Evolutionary conservation across 73 alveolate genomes (phyloP).

Genomic region (Paramecium tetraurelia): DNA sequence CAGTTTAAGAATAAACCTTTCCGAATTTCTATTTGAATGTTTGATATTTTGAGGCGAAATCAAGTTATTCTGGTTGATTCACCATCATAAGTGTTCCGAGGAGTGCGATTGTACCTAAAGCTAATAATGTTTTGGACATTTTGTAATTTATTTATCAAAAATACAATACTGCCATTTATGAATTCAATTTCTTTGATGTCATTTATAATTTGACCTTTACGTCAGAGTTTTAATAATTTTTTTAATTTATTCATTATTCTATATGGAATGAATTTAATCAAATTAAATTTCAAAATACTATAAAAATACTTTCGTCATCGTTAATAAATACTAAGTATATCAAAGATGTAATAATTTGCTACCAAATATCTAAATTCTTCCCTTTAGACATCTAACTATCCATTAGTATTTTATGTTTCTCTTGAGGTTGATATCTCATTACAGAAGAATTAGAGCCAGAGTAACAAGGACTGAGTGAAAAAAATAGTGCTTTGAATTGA

Average conservation of each 20-base stretch:
- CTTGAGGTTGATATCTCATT: too few relatives aligned
- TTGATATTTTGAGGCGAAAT: not conserved
- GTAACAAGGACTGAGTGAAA: too few relatives aligned
- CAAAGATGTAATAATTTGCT: not conserved
- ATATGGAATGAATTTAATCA: not conserved
- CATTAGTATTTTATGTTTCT: too few relatives aligned
- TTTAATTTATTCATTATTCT: not conserved
- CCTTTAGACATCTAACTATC: too few relatives aligned
- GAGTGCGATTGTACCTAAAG: slow-evolving; percentile 5
- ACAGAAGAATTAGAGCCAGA: too few relatives aligned
- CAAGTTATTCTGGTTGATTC: not conserved
- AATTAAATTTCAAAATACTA: not conserved
- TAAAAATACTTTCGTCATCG: not conserved
- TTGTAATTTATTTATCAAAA: not conserved
- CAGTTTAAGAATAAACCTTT: not conserved
- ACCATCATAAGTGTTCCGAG: slow-evolving; percentile 5
- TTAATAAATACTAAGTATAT: too few relatives aligned
- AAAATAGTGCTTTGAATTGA: too few relatives aligned
- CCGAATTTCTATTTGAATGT: not conserved
- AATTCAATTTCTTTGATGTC: slow-evolving; percentile 4
- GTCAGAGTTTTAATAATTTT: not conserved
- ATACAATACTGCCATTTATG: not conserved
- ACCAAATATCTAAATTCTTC: too few relatives aligned
- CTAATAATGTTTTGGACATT: slow-evolving; percentile 36
- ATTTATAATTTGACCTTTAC: not conserved